Conservation (phyloP, 1,139 yeast species). For the Suzukiozyma palmioleophila region DNA sequence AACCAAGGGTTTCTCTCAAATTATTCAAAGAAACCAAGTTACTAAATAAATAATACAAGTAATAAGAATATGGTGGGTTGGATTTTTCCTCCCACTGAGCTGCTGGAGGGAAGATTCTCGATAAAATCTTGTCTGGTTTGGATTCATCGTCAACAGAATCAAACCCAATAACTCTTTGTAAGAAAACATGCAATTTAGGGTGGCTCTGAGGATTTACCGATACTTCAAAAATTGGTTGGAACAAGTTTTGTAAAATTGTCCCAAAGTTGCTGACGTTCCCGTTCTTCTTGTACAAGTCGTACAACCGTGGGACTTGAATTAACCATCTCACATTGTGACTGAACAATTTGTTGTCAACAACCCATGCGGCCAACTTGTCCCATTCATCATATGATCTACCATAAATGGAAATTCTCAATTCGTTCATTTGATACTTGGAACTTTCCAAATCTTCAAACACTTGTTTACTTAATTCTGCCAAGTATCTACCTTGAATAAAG, state of each 20-base stretch:
- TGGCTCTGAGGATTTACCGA: slow-evolving; percentile 77
- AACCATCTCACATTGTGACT: slow-evolving; percentile 97
- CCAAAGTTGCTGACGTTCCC: slow-evolving; percentile 69
- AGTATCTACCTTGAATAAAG: slow-evolving; percentile 78
- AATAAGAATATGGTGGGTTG: slow-evolving; percentile 98
- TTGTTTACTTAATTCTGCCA: slow-evolving; percentile 91
- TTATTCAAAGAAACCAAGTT: slow-evolving; percentile 82
- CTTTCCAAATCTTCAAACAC: slow-evolving; percentile 91
- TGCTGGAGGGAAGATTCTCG: slow-evolving; percentile 77
- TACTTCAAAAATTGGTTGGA: slow-evolving; percentile 90
- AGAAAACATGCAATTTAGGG: slow-evolving; percentile 82
- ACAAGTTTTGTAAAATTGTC: slow-evolving; percentile 72
- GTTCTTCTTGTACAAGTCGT: slow-evolving; percentile 79
- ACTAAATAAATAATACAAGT: slow-evolving; percentile 82
- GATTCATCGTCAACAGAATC: slow-evolving; percentile 99
- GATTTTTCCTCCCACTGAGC: slow-evolving; percentile 68
- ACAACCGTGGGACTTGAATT: slow-evolving; percentile 89
- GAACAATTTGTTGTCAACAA: slow-evolving; percentile 83
- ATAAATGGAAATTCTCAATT: slow-evolving; percentile 88
- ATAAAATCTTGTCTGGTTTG: slow-evolving; percentile 75
- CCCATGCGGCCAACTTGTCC: slow-evolving; percentile 95
- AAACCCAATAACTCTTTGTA: slow-evolving; percentile 94
- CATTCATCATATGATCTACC: slow-evolving; percentile 90
- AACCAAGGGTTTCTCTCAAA: slow-evolving; percentile 69
- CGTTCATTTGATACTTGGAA: slow-evolving; percentile 95